phyloP scores from a whole-genome alignment of 371 early-diverging fungal species.

The Massospora cicadina region DNA sequence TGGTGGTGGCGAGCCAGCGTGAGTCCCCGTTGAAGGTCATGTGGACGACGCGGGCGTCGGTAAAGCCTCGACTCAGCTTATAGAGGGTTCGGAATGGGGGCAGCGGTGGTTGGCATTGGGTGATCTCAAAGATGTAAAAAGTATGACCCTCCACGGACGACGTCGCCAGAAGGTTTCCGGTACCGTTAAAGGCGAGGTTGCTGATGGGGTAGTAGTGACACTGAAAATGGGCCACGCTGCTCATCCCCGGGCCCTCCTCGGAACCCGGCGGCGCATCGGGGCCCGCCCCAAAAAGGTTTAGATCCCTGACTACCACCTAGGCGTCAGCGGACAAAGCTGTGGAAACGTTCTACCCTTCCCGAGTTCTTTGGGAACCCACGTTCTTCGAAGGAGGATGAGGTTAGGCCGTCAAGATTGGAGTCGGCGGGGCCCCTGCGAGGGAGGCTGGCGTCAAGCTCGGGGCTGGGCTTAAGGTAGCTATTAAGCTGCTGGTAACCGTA shows the following conservation, averaged over 20 bases:
- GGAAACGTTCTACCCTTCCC: background rate
- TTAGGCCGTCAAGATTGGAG: background rate
- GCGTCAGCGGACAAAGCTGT: background rate
- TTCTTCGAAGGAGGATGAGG: background rate
- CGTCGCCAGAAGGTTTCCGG: slow-evolving; percentile 49
- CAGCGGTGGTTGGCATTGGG: slow-evolving; percentile 11
- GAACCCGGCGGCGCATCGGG: slow-evolving; percentile 10
- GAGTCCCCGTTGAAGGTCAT: slow-evolving; percentile 51
- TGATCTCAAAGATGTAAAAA: slow-evolving; percentile 43
- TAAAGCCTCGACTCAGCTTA: slow-evolving; percentile 55
- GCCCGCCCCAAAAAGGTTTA: slow-evolving; percentile 17
- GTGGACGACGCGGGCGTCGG: slow-evolving; percentile 53
- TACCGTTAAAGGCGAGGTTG: slow-evolving; percentile 37
- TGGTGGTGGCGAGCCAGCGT: slow-evolving; percentile 58
- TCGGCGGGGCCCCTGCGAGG: background rate
- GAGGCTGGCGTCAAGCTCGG: background rate
- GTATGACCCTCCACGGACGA: slow-evolving; percentile 55
- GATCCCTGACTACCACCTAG: slow-evolving; percentile 34
- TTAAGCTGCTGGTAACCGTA: slow-evolving; percentile 7
- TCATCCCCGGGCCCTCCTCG: slow-evolving; percentile 16
- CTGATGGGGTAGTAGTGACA: slow-evolving; percentile 55
- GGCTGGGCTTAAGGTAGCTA: background rate
- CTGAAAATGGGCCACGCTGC: slow-evolving; percentile 46
- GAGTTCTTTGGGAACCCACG: background rate
- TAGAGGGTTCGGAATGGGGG: slow-evolving; percentile 12